Evolutionary conservation across 192 early-diverging fungal species (phyloP).

Genomic region (Backusella parvicylindrica): DNA sequence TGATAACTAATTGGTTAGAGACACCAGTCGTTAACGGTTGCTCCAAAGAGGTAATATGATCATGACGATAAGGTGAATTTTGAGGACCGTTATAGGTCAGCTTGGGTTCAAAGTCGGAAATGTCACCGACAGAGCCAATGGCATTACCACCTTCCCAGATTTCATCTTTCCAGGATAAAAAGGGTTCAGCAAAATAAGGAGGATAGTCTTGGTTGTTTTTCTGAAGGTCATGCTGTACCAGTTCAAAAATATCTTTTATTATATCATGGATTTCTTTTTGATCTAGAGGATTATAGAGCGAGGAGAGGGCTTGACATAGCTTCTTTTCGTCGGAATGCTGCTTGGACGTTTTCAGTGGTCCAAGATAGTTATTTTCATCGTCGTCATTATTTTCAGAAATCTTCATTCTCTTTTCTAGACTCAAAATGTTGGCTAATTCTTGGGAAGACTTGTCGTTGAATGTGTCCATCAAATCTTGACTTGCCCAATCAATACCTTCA

Average conservation of each 20-base stretch:
- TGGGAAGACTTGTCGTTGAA: background rate
- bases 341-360: background rate
- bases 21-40: background rate
- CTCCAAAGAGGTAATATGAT: background rate
- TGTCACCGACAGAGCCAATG: background rate
- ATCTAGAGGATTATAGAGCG: background rate
- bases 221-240: conserved; percentile 3
- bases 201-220: background rate
- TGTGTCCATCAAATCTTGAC: conserved; percentile 1
- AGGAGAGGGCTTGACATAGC: background rate
- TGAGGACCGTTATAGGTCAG: background rate
- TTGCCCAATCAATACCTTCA: conserved; percentile 21
- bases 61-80: background rate
- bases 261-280: conserved; percentile 3
- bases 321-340: conserved; percentile 1
- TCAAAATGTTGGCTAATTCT: background rate
- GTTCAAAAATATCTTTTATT: background rate
- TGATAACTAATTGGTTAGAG: background rate
- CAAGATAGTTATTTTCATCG: background rate
- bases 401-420: background rate
- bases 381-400: background rate
- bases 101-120: background rate
- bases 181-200: background rate
- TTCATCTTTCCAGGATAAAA: background rate
- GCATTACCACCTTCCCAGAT: background rate